phyloP scores from a whole-genome alignment of 345 rosid species.

The Eucalyptus pauciflora region DNA sequence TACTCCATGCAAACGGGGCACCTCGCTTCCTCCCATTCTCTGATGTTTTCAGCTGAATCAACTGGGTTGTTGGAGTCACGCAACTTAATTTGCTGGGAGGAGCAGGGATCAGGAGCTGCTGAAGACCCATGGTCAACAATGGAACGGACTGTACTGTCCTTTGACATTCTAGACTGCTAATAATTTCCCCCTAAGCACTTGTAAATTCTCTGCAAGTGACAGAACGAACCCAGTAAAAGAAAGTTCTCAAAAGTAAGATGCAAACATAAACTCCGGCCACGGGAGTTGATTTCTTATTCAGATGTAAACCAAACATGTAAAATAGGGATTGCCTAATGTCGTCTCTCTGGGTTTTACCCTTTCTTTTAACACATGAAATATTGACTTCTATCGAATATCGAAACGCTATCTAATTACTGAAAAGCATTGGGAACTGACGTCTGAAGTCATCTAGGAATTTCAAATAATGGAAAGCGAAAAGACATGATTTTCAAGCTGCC shows the following conservation, averaged over 20 bases:
- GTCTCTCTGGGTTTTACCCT: background rate
- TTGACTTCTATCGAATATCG: background rate
- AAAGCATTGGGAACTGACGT: background rate
- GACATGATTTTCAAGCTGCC: background rate
- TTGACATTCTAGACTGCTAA: slow-evolving; percentile 17
- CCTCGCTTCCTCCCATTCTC: slow-evolving; percentile 55
- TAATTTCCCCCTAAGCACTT: background rate
- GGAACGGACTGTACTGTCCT: slow-evolving; percentile 21
- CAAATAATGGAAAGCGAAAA: background rate
- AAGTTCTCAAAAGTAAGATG: background rate
- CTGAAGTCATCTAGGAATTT: background rate
- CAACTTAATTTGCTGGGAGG: slow-evolving; percentile 16
- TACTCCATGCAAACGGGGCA: slow-evolving; percentile 74
- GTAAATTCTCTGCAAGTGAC: background rate
- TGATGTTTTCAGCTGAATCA: slow-evolving; percentile 14
- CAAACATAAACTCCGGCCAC: background rate
- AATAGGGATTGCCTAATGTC: background rate
- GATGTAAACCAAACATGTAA: background rate
- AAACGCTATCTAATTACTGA: background rate
- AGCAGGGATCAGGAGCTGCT: slow-evolving; percentile 37
- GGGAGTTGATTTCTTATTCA: background rate
- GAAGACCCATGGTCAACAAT: slow-evolving; percentile 15
- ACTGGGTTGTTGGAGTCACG: background rate
- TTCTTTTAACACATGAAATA: background rate
- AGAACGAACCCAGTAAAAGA: background rate